Percentiles rank a stretch among this genome's conserved stretches.
phyloP scores from a whole-genome alignment of 2,329 filamentous ascomycete species.

The Dothiorella sarmentorum region DNA sequence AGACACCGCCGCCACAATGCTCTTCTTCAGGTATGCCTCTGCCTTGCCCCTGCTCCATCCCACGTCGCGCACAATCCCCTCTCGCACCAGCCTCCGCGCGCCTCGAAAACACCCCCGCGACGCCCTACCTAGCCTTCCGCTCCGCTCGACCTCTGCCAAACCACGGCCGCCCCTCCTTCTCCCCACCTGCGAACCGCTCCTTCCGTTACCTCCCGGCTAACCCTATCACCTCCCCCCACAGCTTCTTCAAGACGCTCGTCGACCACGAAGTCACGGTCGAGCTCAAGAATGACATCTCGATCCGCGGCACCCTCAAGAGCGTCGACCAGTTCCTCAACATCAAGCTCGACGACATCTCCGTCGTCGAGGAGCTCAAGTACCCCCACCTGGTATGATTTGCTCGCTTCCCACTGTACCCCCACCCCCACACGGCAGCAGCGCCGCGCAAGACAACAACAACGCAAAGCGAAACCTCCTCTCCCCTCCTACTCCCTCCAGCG shows the following conservation, averaged over 20 bases:
- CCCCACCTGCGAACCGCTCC: no score
- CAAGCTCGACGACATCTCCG: conserved; percentile 92
- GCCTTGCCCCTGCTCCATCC: background rate
- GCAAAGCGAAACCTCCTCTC: no score
- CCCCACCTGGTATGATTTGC: conserved; percentile 69
- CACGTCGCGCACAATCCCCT: background rate
- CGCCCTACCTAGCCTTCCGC: background rate
- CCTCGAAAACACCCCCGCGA: background rate
- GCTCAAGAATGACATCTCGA: conserved; percentile 98
- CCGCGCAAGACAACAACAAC: no score
- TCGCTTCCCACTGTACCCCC: background rate
- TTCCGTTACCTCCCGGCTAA: background rate
- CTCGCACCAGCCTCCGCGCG: background rate
- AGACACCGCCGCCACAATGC: conserved; percentile 39
- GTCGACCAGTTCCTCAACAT: conserved; percentile 99
- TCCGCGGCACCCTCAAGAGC: conserved; percentile 91
- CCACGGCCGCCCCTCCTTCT: background rate
- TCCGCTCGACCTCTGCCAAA: background rate
- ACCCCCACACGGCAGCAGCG: background rate
- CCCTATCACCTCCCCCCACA: conserved; percentile 35
- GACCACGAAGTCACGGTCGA: conserved; percentile 97
- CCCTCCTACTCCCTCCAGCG: no score
- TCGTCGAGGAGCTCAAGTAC: conserved; percentile 90
- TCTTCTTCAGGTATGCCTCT: conserved; percentile 51
- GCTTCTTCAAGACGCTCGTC: conserved; percentile 98